Evolutionary conservation across 2,329 filamentous ascomycete species (phyloP), one percentile per base, ranked within the genome.

Genomic region (Colletotrichum sp.): DNA sequence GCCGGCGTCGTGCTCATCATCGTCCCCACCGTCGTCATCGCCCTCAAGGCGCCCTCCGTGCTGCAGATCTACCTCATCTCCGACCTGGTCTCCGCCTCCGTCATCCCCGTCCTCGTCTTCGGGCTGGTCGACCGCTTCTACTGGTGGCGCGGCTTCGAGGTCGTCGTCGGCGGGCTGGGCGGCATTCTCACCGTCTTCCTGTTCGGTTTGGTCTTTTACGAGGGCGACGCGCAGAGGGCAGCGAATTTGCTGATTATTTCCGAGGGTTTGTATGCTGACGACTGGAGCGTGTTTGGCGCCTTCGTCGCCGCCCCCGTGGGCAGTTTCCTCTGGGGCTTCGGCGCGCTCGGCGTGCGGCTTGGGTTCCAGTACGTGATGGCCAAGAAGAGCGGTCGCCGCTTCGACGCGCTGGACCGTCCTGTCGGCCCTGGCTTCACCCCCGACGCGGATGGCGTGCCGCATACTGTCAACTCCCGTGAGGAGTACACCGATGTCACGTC

Each of bases 51-150:
- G 9, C 94, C 94, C 2, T 93, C 91, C 66, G 93, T 96, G 75
- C 87, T 96, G 67, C 94, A 95, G 83, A 96, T 96, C 82, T 96
- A 95, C 86, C 89, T 96, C 78, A 95, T 96, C 81, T 94, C 93
- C 60, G 94, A 96, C 82, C 89, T 97, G 9, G 90, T 97, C 75
- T 95, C 94, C 18, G 93, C 95, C 2, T 91, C 94, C 18, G 92
- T 93, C 64, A 93, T 97, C 69, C 95, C 95, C 0, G 92, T 94
- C 13, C 87, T 97, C 8, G 86, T 95, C 65, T 84, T 97, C n/a
- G 95, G 95, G 1, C 86, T 97, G 9, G 90, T 87, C 38, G 91
- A 94, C 66, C 86, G 85, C 60, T 86, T 86, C 81, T 94, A 94
- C 85, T 96, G 91, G 88, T 95, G 94, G 92, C 91, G 92, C 58